Base-by-base conservation (phyloP, 108 stramenopile genomes). In the Chaetoceros tenuissimus region DNA sequence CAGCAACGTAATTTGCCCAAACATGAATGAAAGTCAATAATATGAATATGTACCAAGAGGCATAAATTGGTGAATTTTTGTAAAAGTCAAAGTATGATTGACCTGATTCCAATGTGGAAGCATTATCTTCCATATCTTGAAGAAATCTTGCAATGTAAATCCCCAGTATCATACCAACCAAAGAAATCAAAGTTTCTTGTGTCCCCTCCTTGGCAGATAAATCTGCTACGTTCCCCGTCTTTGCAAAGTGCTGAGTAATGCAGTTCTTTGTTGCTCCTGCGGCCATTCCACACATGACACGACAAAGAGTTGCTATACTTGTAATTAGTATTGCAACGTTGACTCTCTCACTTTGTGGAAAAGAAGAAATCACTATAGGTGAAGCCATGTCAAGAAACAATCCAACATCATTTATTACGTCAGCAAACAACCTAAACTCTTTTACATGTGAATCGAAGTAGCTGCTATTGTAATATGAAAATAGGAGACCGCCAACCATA, bases 371-470 rank as follows among this genome's bases (percentile, higher is more conserved):
- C 46, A 51, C 23, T 43, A 72, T 60, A 8, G 92, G 88, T 27
- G 90, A 70, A n/a, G 87, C 40, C 74, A 98, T 86, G 60, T 98
- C 94, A 7, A 95, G 52, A 24, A 89, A 80, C 28, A 97, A 69
- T 7, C 86, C 95, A 22, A 93, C 66, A 66, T 96, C 87, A 65
- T 96, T 96, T 46, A 90, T 76, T 30, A 96, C 69, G 79, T 98
- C 97, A 17, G 97, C 97, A 68, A 95, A 86, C 22, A 98, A 74
- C 53, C 97, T 72, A 69, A 91, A 98, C 71, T 95, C 90, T 69
- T 93, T 92, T 34, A 93, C 92, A 68, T 95, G 74, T 13, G 82
- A 67, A 76, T 95, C 95, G 57, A 96, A 94, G 29, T 77, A 62
- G 3, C 67, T 54, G 2, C 71, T 67, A n/a, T 72, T 81, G 7